Conservation (phyloP, 768 basidiomycete species). For the Tricholoma flavovirens region DNA sequence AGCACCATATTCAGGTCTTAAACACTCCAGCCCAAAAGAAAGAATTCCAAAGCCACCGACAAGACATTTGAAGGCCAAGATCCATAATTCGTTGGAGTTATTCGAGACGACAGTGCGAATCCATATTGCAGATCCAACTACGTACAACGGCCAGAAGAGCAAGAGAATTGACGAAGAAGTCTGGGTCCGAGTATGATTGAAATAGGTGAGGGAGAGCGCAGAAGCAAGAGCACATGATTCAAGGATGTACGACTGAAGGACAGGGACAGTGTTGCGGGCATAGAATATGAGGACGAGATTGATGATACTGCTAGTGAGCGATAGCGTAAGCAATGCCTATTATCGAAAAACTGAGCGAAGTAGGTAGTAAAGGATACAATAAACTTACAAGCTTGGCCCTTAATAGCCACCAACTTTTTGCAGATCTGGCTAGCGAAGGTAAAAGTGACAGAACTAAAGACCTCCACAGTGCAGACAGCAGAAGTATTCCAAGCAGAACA, state of each 20-base stretch:
- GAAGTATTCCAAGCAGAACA: constrained; percentile 38
- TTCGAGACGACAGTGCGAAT: constrained; percentile 47
- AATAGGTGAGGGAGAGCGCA: constrained; percentile 47
- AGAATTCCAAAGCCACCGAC: constrained; percentile 41
- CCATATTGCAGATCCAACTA: constrained; percentile 45
- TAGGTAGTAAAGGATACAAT: neutral
- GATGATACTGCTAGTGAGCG: constrained; percentile 40
- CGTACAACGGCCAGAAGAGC: constrained; percentile 77
- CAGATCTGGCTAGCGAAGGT: constrained; percentile 28
- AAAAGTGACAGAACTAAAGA: constrained; percentile 24
- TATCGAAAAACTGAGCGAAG: neutral
- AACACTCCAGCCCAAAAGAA: constrained; percentile 60
- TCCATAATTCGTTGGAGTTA: constrained; percentile 24
- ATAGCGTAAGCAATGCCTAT: constrained; percentile 44
- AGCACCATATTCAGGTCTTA: constrained; percentile 56
- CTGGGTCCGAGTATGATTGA: constrained; percentile 67
- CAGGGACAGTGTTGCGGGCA: constrained; percentile 31
- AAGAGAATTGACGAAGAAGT: constrained; percentile 69
- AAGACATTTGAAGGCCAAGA: constrained; percentile 41
- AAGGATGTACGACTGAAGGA: constrained; percentile 48
- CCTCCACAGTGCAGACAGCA: constrained; percentile 36
- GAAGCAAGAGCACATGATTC: constrained; percentile 50
- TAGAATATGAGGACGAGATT: constrained; percentile 36
- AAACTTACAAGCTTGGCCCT: constrained; percentile 61
- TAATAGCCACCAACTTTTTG: constrained; percentile 47